A percentile compares a stretch with the other conserved stretches of the same genome.
Conservation (phyloP, 1,139 yeast genomes). For the Pneumocystis jirovecii region DNA sequence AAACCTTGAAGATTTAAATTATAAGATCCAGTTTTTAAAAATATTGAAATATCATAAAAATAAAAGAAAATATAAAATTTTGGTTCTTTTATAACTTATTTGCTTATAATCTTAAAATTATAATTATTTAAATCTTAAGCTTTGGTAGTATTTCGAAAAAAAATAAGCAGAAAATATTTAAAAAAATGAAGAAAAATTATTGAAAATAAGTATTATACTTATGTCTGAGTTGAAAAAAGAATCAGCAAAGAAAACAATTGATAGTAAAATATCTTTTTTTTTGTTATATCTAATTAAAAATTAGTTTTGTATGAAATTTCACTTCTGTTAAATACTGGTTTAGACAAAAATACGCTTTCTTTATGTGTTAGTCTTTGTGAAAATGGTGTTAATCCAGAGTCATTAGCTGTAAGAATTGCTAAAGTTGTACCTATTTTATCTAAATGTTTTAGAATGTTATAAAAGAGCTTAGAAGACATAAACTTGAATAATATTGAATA, state of each 20-base stretch:
- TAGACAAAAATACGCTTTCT: conserved; percentile 9
- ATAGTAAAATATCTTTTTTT: background rate
- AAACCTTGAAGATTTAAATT: background rate
- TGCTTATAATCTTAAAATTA: background rate
- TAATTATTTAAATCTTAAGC: no score
- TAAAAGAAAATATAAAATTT: background rate
- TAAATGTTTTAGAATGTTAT: background rate
- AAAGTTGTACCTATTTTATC: background rate
- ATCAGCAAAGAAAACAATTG: background rate
- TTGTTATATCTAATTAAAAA: background rate
- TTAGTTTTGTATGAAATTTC: conserved; percentile 13
- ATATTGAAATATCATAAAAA: background rate
- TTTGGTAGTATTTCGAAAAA: no score
- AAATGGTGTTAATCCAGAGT: conserved; percentile 14
- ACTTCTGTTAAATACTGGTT: conserved; percentile 10
- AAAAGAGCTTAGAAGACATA: background rate
- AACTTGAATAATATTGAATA: background rate
- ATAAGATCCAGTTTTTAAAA: background rate
- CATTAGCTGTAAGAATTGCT: conserved; percentile 11
- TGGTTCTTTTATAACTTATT: background rate
- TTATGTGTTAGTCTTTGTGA: conserved; percentile 9
- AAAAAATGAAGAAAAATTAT: no score
- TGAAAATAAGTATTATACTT: background rate
- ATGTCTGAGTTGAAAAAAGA: background rate
- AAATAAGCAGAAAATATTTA: background rate